Evolutionary conservation across 495 filamentous ascomycete genomes (phyloP).

Genomic region (Oidiodendron maius): DNA sequence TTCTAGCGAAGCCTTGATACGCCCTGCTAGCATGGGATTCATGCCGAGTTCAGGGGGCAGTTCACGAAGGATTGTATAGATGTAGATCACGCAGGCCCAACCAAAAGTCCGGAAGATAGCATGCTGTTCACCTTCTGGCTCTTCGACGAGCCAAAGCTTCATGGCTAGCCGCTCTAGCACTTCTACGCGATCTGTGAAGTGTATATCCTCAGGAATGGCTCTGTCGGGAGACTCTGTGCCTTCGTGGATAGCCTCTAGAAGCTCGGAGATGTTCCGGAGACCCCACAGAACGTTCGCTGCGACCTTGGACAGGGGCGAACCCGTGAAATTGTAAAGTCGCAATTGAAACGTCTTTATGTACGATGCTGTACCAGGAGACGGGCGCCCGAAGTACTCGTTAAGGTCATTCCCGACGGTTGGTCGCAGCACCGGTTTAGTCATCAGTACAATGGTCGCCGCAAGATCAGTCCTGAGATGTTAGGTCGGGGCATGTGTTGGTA

Average conservation of each 20-base stretch:
- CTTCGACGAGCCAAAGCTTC: conserved; percentile 11
- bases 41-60: conserved; percentile 13
- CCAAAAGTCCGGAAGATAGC: conserved; percentile 14
- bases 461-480: conserved; percentile 8
- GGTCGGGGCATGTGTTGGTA: not conserved
- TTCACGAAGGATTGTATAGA: conserved; percentile 13
- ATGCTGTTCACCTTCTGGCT: conserved; percentile 7
- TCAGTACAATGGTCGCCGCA: conserved; percentile 1
- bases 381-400: conserved; percentile 6
- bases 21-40: conserved; percentile 12
- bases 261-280: conserved; percentile 11
- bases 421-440: conserved; percentile 8
- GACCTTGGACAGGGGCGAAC: conserved; percentile 2
- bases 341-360: conserved; percentile 9
- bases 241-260: conserved; percentile 9
- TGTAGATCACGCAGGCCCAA: conserved; percentile 14
- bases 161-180: conserved; percentile 16
- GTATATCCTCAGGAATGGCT: conserved; percentile 5
- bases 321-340: conserved; percentile 13
- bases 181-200: conserved; percentile 18
- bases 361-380: conserved; percentile 3
- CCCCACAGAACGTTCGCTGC: conserved; percentile 17
- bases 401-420: conserved; percentile 3
- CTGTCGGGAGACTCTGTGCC: conserved; percentile 2
- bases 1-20: conserved; percentile 5